Percentiles rank a stretch among this genome's conserved stretches.
Evolutionary conservation across 2,329 filamentous ascomycete genomes (phyloP).

Genomic region (Paecilomyces sp.): DNA sequence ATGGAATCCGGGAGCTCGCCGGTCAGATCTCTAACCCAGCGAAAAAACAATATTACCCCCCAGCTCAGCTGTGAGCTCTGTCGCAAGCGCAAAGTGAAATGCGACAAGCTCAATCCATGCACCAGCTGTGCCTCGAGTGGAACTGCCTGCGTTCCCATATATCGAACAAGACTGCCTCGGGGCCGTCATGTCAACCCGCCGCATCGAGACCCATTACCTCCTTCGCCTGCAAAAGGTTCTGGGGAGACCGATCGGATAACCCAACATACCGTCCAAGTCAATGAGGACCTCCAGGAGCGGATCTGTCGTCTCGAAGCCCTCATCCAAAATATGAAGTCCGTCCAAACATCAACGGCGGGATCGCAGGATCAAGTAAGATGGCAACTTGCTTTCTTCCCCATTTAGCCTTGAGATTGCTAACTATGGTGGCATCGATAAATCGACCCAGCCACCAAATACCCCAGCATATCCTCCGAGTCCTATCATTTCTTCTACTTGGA

Average conservation of each 20-base stretch:
- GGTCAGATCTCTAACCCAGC: not conserved
- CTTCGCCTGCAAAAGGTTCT: not conserved
- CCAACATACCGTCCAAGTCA: not conserved
- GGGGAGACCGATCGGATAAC: not conserved
- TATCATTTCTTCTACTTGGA: too few species aligned
- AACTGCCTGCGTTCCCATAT: slow-evolving; percentile 8
- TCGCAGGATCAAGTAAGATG: not conserved
- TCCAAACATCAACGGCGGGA: not conserved
- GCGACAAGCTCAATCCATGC: slow-evolving; percentile 13
- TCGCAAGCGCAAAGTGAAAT: slow-evolving; percentile 13
- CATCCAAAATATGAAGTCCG: not conserved
- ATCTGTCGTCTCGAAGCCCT: slow-evolving; percentile 9
- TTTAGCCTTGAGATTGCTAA: too few species aligned
- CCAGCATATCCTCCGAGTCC: too few species aligned
- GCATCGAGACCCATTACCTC: not conserved
- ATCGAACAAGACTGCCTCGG: slow-evolving; percentile 10
- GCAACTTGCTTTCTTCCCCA: too few species aligned
- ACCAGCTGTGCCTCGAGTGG: slow-evolving; percentile 10
- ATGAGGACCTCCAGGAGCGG: slow-evolving; percentile 7
- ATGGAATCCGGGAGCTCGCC: not conserved
- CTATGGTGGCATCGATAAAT: not conserved
- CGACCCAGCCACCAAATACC: not conserved
- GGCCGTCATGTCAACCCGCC: slow-evolving; percentile 6
- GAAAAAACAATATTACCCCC: not conserved
- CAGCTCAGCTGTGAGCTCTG: slow-evolving; percentile 12